Percentiles rank a stretch among this genome's conserved stretches.
Conservation (phyloP, 805 yeast genomes). For the Pichia membranifaciens region DNA sequence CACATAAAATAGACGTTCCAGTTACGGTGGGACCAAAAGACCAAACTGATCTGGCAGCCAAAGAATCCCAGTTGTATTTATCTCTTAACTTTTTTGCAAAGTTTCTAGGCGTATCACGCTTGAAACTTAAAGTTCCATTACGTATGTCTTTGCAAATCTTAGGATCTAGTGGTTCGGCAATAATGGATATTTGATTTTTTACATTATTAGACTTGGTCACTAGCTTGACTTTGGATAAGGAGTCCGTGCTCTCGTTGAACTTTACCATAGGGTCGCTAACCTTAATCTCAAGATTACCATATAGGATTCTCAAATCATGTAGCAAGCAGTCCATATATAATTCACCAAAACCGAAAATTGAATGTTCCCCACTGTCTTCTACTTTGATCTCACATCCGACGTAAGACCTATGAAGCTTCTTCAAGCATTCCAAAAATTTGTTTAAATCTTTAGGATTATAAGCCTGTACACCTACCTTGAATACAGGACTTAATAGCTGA, state of each 20-base stretch:
- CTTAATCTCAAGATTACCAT: conserved; percentile 62
- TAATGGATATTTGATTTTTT: conserved; percentile 54
- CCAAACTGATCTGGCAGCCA: conserved; percentile 82
- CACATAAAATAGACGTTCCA: conserved; percentile 47
- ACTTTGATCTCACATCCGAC: conserved; percentile 62
- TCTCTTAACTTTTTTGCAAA: conserved; percentile 51
- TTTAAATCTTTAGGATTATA: conserved; percentile 73
- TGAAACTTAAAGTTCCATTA: conserved; percentile 32
- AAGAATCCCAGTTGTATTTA: conserved; percentile 72
- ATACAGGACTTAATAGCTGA: conserved; percentile 49
- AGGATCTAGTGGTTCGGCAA: conserved; percentile 68
- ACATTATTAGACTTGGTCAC: conserved; percentile 51
- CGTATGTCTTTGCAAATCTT: conserved; percentile 53
- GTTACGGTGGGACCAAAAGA: conserved; percentile 54
- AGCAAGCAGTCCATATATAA: conserved; percentile 77
- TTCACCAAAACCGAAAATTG: conserved; percentile 79
- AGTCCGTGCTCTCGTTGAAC: conserved; percentile 71
- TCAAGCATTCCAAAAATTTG: conserved; percentile 60
- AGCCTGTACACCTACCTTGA: conserved; percentile 83
- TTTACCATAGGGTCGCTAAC: conserved; percentile 79
- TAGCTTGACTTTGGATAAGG: conserved; percentile 63
- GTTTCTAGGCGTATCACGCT: conserved; percentile 32
- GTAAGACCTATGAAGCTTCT: conserved; percentile 56
- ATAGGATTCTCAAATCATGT: conserved; percentile 64
- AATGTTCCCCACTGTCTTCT: conserved; percentile 87